A percentile compares a stretch with the other conserved stretches of the same genome.
These are phyloP conservation scores for Globisporangium echinulatum DNA, from an alignment of 352 stramenopile genomes.

Conservation along the genomic window DNA sequence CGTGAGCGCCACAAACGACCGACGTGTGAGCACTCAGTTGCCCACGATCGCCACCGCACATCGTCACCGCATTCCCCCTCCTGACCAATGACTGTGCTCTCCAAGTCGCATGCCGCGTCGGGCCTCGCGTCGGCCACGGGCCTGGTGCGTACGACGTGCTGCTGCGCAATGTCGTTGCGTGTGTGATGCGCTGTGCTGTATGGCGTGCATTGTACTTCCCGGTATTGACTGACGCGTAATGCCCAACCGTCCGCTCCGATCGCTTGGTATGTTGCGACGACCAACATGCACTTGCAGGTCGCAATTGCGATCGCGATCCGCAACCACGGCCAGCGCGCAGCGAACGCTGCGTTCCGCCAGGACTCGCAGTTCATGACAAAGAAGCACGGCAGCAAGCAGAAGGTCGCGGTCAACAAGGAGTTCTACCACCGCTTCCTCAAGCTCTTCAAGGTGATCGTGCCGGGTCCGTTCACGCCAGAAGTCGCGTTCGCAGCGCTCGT, in stretches of 20 bases:
- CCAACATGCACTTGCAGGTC: constrained; percentile 18
- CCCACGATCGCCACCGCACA: too few species aligned
- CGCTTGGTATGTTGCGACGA: too few species aligned
- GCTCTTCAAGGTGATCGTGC: constrained; percentile 70
- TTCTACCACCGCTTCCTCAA: constrained; percentile 59
- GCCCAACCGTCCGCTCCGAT: too few species aligned
- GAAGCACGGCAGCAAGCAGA: constrained; percentile 59
- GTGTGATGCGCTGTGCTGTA: too few species aligned
- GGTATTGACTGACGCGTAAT: too few species aligned
- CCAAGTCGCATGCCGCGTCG: constrained; percentile 40
- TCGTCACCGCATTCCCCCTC: too few species aligned
- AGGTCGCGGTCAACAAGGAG: constrained; percentile 65
- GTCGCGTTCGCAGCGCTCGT: constrained; percentile 62
- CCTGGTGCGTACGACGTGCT: constrained; percentile 22
- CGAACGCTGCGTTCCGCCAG: constrained; percentile 33
- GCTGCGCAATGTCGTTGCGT: too few species aligned
- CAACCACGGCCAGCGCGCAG: constrained; percentile 47
- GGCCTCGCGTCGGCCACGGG: constrained; percentile 35
- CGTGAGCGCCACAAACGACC: too few species aligned
- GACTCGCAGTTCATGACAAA: constrained; percentile 77
- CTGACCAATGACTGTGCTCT: constrained; percentile 42
- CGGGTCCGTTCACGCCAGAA: constrained; percentile 58
- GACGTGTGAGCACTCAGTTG: too few species aligned
- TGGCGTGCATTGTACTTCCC: too few species aligned
- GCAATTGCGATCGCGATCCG: constrained; percentile 60